Conservation (phyloP, 2,329 filamentous ascomycete genomes). For the Fusarium sp. region DNA sequence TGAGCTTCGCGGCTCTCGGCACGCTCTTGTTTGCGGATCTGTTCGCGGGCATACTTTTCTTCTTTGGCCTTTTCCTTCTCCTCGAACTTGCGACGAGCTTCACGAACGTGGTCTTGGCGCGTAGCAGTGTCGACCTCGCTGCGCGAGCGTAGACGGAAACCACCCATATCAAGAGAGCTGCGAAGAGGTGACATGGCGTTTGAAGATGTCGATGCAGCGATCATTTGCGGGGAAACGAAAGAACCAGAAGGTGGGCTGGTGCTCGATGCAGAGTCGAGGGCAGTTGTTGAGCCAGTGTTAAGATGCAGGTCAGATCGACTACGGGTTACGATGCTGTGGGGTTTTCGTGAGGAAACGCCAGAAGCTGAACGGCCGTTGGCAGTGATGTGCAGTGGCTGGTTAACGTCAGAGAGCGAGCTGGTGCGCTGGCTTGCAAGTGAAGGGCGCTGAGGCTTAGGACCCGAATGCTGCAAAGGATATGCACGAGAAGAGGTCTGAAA, state of each 20-base stretch:
- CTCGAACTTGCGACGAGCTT: conserved; percentile 74
- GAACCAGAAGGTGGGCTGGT: conserved; percentile 50
- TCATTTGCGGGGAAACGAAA: conserved; percentile 47
- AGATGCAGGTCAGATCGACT: conserved; percentile 67
- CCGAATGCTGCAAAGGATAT: conserved; percentile 40
- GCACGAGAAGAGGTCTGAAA: conserved; percentile 38
- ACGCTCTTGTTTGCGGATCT: conserved; percentile 71
- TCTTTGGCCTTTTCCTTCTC: conserved; percentile 74
- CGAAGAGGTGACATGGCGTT: conserved; percentile 68
- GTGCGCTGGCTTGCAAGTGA: conserved; percentile 55
- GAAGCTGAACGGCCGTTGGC: conserved; percentile 50
- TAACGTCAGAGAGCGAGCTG: conserved; percentile 55
- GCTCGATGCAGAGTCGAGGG: conserved; percentile 47
- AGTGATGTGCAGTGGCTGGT: conserved; percentile 48
- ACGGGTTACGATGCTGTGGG: conserved; percentile 52
- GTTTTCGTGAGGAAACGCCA: conserved; percentile 58
- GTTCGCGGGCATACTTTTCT: conserved; percentile 73
- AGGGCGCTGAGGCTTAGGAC: conserved; percentile 50
- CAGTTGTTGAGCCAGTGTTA: conserved; percentile 50
- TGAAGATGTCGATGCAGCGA: conserved; percentile 50
- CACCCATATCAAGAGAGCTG: conserved; percentile 69
- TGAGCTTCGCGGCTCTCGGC: conserved; percentile 70
- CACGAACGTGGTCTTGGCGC: conserved; percentile 71
- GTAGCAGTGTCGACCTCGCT: conserved; percentile 71
- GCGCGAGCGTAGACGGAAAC: conserved; percentile 72